These are phyloP conservation scores for Microcera coccophila DNA, from an alignment of 2,329 filamentous ascomycete species.

Conservation along the genomic window DNA sequence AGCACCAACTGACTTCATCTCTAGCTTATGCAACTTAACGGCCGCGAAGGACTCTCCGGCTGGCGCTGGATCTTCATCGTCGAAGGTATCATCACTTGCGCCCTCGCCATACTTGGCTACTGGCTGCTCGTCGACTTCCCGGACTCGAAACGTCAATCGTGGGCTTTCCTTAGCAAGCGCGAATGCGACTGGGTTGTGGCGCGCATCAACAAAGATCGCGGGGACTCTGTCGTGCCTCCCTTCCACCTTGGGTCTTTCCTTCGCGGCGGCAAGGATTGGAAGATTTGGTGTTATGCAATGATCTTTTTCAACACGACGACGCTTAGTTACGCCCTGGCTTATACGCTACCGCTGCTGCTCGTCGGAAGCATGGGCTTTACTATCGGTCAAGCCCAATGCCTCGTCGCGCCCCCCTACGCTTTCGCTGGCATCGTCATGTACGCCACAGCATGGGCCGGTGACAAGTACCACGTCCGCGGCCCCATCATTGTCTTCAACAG, in stretches of 20 bases:
- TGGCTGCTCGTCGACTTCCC: constrained; percentile 63
- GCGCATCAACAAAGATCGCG: constrained; percentile 55
- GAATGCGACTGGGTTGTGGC: constrained; percentile 53
- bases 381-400: constrained; percentile 61
- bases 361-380: constrained; percentile 59
- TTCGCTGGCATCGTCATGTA: constrained; percentile 63
- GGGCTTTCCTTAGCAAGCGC: constrained; percentile 49
- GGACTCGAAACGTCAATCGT: constrained; percentile 49
- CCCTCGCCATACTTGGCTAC: constrained; percentile 48
- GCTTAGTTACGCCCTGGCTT: constrained; percentile 70
- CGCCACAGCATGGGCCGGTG: constrained; percentile 57
- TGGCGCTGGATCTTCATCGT: constrained; percentile 68
- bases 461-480: constrained; percentile 63
- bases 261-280: constrained; percentile 46
- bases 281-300: constrained; percentile 59
- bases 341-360: constrained; percentile 76
- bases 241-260: constrained; percentile 50
- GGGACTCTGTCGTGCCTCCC: constrained; percentile 51
- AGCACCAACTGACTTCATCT: too few species aligned
- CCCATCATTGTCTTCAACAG: constrained; percentile 64
- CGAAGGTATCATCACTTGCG: constrained; percentile 51
- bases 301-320: constrained; percentile 66
- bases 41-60: constrained; percentile 50
- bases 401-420: constrained; percentile 66
- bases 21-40: constrained; percentile 59